These are phyloP conservation scores for Eucalyptus polyanthemos DNA, from an alignment of 345 rosid species.

Conservation along the genomic window DNA sequence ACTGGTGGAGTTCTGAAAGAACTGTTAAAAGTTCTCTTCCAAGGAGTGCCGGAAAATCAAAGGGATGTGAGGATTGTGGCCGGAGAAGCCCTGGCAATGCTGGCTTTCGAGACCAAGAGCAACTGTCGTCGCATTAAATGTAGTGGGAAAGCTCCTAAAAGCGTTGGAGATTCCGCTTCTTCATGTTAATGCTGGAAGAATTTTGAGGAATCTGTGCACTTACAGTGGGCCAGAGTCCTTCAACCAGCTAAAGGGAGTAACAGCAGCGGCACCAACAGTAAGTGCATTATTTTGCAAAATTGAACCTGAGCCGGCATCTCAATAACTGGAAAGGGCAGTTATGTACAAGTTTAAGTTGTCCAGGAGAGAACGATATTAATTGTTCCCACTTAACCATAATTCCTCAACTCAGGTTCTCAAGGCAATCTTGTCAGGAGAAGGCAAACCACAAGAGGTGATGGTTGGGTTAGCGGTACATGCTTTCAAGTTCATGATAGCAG, in stretches of 20 bases:
- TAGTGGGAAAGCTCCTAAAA: conserved; percentile 24
- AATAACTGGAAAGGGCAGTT: not conserved
- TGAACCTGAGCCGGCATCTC: not conserved
- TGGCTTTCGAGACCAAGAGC: conserved; percentile 51
- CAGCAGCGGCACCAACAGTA: conserved; percentile 51
- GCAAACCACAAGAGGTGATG: conserved; percentile 77
- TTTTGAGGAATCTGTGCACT: conserved; percentile 43
- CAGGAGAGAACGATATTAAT: not conserved
- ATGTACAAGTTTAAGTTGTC: not conserved
- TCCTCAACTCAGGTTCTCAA: conserved; percentile 37
- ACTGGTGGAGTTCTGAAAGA: conserved; percentile 65
- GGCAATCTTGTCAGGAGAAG: conserved; percentile 41
- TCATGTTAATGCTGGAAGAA: conserved; percentile 48
- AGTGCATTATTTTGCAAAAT: not conserved
- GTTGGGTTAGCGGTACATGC: conserved; percentile 40
- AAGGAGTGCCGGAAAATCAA: not conserved
- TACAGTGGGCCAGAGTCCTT: conserved; percentile 29
- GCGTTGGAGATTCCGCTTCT: conserved; percentile 36
- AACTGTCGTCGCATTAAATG: conserved; percentile 45
- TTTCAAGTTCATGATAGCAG: conserved; percentile 37
- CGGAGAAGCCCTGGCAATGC: conserved; percentile 73
- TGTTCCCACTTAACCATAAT: not conserved
- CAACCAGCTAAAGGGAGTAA: conserved; percentile 28
- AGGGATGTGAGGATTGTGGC: conserved; percentile 42
- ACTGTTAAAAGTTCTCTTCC: conserved; percentile 45